phyloP scores from a whole-genome alignment of 768 basidiomycete species.

The Xerocomus brunneocitrinus region DNA sequence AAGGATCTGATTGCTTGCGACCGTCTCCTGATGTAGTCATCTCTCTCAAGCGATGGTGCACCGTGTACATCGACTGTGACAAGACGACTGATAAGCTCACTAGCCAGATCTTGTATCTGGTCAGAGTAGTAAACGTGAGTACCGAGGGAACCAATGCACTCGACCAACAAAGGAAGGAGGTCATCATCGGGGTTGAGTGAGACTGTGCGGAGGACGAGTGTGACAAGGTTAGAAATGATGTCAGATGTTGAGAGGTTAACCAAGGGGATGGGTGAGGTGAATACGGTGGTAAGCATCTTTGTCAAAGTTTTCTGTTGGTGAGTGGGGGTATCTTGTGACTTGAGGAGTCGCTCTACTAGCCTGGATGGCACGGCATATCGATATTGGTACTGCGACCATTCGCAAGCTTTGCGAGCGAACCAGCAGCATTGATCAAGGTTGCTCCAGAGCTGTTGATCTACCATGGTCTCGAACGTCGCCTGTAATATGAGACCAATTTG shows the following conservation, averaged over 20 bases:
- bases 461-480: conserved; percentile 65
- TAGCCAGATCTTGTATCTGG: conserved; percentile 89
- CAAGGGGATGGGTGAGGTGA: conserved; percentile 76
- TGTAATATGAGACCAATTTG: conserved; percentile 74
- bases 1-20: conserved; percentile 67
- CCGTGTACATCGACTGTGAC: conserved; percentile 66
- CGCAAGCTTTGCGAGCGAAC: conserved; percentile 71
- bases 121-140: conserved; percentile 94
- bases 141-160: conserved; percentile 79
- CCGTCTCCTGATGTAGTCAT: conserved; percentile 41
- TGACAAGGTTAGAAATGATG: conserved; percentile 73
- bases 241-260: conserved; percentile 91
- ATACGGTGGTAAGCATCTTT: conserved; percentile 78
- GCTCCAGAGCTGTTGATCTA: conserved; percentile 58
- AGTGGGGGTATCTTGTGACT: conserved; percentile 51
- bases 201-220: conserved; percentile 67
- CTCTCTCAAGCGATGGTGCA: conserved; percentile 38
- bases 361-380: conserved; percentile 85
- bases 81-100: conserved; percentile 75
- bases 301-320: conserved; percentile 58
- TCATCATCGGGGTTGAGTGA: conserved; percentile 57
- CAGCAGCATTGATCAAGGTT: conserved; percentile 73
- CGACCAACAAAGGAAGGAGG: conserved; percentile 63
- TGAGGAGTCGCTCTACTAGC: conserved; percentile 71
- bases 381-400: conserved; percentile 92